Conservation (phyloP, 768 basidiomycete species). For the Gymnopilus junonius region DNA sequence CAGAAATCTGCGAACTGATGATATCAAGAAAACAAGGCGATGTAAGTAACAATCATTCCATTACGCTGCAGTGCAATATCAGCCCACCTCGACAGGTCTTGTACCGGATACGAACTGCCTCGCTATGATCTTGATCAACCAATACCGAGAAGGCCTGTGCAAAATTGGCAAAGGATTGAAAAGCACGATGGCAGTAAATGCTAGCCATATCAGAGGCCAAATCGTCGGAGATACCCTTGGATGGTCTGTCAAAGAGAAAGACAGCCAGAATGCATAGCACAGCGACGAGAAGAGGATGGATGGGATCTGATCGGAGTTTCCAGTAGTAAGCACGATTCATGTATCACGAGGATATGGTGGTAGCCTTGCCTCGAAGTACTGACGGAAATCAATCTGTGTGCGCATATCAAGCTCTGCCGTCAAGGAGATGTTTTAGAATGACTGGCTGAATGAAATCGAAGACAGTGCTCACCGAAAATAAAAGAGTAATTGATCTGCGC, state of each 20-base stretch:
- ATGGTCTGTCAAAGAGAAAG: constrained; percentile 67
- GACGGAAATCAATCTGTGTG: constrained; percentile 74
- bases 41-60: not conserved
- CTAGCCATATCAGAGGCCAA: constrained; percentile 87
- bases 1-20: constrained; percentile 84
- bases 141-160: constrained; percentile 71
- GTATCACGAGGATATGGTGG: constrained; percentile 1
- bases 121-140: constrained; percentile 71
- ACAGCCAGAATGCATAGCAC: constrained; percentile 83
- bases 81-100: constrained; percentile 72
- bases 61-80: not conserved
- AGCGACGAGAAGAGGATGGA: constrained; percentile 77
- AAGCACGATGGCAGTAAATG: constrained; percentile 58
- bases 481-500: constrained; percentile 93
- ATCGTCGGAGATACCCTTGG: constrained; percentile 62
- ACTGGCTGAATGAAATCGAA: constrained; percentile 15
- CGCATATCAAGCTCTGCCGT: constrained; percentile 67
- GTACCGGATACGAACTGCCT: constrained; percentile 72
- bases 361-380: constrained; percentile 60
- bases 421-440: not conserved
- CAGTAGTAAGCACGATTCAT: not conserved
- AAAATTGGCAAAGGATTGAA: constrained; percentile 79
- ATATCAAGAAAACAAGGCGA: constrained; percentile 7
- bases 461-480: constrained; percentile 69
- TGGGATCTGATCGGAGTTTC: constrained; percentile 60